Percentiles rank a stretch among this genome's conserved stretches.
phyloP scores from a whole-genome alignment of 140 eudicot species.

The Senecio squalidus region DNA sequence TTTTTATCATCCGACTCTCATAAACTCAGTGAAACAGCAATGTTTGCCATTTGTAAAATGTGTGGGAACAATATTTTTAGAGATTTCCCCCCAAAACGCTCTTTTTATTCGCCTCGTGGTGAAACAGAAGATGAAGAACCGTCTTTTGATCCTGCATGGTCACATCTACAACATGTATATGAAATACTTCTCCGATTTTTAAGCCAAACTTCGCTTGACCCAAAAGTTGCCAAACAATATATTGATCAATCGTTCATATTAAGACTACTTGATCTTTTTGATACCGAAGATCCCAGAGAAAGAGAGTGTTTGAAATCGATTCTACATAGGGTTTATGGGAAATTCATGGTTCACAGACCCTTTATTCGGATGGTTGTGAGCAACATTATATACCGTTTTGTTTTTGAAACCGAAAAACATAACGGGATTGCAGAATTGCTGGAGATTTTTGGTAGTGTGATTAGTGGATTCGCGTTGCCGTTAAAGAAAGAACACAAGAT shows the following conservation, averaged over 20 bases:
- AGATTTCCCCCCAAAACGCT: conserved; percentile 57
- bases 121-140: conserved; percentile 70
- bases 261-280: conserved; percentile 52
- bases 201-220: conserved; percentile 45
- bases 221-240: conserved; percentile 61
- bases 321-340: conserved; percentile 61
- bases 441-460: conserved; percentile 77
- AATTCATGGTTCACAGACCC: conserved; percentile 78
- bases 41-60: conserved; percentile 61
- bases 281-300: conserved; percentile 66
- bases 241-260: conserved; percentile 52
- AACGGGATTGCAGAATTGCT: conserved; percentile 68
- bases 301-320: conserved; percentile 60
- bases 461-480: conserved; percentile 74
- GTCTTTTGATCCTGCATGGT: conserved; percentile 67
- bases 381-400: conserved; percentile 56
- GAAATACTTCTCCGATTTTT: conserved; percentile 58
- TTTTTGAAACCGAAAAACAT: conserved; percentile 69
- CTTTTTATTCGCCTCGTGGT: conserved; percentile 31
- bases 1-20: conserved; percentile 54
- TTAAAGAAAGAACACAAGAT: conserved; percentile 69
- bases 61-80: conserved; percentile 58
- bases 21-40: conserved; percentile 49
- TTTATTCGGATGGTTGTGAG: conserved; percentile 67
- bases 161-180: conserved; percentile 67